A percentile compares a stretch with the other conserved stretches of the same genome.
These are phyloP conservation scores for Xylariales sp. DNA, from an alignment of 2,329 filamentous ascomycete genomes.

Conservation along the genomic window DNA sequence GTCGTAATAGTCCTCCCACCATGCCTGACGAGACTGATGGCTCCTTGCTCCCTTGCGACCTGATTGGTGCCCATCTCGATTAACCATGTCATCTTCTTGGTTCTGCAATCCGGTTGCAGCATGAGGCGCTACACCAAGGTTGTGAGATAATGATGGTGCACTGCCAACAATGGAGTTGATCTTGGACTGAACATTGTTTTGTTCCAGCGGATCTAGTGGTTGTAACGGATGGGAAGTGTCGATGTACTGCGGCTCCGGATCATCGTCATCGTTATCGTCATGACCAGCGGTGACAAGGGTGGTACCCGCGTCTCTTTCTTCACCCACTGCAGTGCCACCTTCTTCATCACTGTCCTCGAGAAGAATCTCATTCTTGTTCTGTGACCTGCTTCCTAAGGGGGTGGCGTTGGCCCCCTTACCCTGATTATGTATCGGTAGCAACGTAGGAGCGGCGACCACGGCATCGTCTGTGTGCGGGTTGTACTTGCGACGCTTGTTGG, in stretches of 20 bases:
- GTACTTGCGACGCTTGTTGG: slow-evolving; percentile 64
- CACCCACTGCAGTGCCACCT: slow-evolving; percentile 10
- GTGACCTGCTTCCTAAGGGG: slow-evolving; percentile 17
- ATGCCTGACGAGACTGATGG: slow-evolving; percentile 37
- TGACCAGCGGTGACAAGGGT: not conserved
- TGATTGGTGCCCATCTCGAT: slow-evolving; percentile 12
- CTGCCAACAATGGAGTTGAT: slow-evolving; percentile 21
- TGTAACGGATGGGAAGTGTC: slow-evolving; percentile 25
- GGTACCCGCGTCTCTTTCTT: too few species aligned
- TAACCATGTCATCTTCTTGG: slow-evolving; percentile 2
- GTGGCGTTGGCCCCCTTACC: slow-evolving; percentile 5
- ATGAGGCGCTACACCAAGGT: not conserved
- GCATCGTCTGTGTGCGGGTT: slow-evolving; percentile 44
- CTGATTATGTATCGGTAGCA: slow-evolving; percentile 11
- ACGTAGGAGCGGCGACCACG: slow-evolving; percentile 23
- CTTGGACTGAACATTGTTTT: slow-evolving; percentile 16
- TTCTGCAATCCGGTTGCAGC: not conserved
- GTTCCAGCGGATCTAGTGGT: slow-evolving; percentile 10
- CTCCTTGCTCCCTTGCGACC: slow-evolving; percentile 24
- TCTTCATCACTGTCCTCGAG: slow-evolving; percentile 32
- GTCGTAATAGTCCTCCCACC: slow-evolving; percentile 67
- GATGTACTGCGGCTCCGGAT: slow-evolving; percentile 22
- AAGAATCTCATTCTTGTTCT: slow-evolving; percentile 43
- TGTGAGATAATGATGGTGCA: too few species aligned
- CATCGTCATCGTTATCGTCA: slow-evolving; percentile 7